Conservation (phyloP, 176 grass and related monocot species). For the Zea mays region DNA sequence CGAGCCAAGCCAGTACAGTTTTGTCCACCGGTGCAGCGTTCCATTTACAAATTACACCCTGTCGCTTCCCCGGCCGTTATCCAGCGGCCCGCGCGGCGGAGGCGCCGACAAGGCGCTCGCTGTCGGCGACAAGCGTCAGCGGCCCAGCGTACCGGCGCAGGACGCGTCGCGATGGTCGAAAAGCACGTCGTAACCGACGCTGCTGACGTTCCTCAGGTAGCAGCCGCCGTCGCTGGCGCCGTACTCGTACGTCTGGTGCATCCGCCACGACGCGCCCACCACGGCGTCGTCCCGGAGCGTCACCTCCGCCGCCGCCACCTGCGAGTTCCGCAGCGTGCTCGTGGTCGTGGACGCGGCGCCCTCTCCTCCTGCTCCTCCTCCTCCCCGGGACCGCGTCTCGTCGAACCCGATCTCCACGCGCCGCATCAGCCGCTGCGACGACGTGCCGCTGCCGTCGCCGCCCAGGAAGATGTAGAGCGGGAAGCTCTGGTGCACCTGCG, state of each 20-base stretch:
- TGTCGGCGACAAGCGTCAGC: slow-evolving; percentile 41
- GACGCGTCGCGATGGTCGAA: slow-evolving; percentile 55
- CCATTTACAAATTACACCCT: slow-evolving; percentile 34
- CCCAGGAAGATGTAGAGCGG: slow-evolving; percentile 77
- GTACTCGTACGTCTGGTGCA: slow-evolving; percentile 76
- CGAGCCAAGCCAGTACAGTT: not conserved
- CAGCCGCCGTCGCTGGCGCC: slow-evolving; percentile 68
- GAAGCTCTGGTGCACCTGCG: slow-evolving; percentile 63
- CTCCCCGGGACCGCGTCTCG: slow-evolving; percentile 31
- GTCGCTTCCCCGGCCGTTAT: slow-evolving; percentile 38
- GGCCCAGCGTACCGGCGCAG: slow-evolving; percentile 39
- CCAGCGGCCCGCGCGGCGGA: slow-evolving; percentile 9
- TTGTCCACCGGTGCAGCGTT: not conserved
- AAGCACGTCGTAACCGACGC: slow-evolving; percentile 67
- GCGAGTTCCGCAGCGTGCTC: slow-evolving; percentile 66
- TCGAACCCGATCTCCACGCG: slow-evolving; percentile 65
- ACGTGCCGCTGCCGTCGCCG: slow-evolving; percentile 51
- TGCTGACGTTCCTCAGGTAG: slow-evolving; percentile 73
- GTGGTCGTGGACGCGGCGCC: not conserved
- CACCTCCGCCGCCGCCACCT: slow-evolving; percentile 66
- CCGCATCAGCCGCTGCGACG: slow-evolving; percentile 51
- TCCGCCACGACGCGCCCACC: slow-evolving; percentile 56
- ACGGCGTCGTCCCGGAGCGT: slow-evolving; percentile 73
- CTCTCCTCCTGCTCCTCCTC: slow-evolving; percentile 15
- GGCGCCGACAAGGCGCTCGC: slow-evolving; percentile 2